These are phyloP conservation scores for Colletotrichum sp. DNA, from an alignment of 2,329 filamentous ascomycete genomes.

Conservation along the genomic window DNA sequence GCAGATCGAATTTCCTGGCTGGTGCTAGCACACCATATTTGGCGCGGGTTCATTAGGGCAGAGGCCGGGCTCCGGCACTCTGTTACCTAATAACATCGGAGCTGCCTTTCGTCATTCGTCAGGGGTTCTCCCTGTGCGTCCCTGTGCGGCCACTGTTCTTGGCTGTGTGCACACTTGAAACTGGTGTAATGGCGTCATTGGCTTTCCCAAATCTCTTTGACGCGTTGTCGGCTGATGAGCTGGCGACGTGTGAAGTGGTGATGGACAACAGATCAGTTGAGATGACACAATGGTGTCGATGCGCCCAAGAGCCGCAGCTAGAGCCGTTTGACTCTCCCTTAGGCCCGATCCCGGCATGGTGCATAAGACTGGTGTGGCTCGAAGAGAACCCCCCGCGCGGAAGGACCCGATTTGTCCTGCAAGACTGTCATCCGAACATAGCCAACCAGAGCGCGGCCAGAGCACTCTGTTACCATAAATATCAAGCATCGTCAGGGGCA, in stretches of 20 bases:
- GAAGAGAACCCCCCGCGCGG: background rate
- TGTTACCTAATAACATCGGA: slow-evolving; percentile 18
- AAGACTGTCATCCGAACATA: background rate
- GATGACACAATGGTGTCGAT: background rate
- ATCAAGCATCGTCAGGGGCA: background rate
- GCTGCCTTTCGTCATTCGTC: slow-evolving; percentile 3
- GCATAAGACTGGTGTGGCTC: slow-evolving; percentile 3
- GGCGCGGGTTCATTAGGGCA: background rate
- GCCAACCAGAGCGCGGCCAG: background rate
- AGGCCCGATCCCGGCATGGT: background rate
- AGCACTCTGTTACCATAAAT: background rate
- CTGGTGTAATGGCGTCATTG: background rate
- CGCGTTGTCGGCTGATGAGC: background rate
- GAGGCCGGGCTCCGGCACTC: background rate
- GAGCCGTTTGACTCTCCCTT: background rate
- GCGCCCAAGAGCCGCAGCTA: background rate
- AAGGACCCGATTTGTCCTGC: slow-evolving; percentile 14
- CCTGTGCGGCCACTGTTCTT: background rate
- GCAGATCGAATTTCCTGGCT: slow-evolving; percentile 14
- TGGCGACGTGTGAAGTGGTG: background rate
- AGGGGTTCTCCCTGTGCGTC: slow-evolving; percentile 8
- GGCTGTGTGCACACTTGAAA: background rate
- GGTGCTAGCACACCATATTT: background rate
- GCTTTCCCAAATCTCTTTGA: background rate
- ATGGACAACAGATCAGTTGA: background rate